Evolutionary conservation across 805 yeast species (phyloP).

Genomic region (Wickerhamiella brachini): DNA sequence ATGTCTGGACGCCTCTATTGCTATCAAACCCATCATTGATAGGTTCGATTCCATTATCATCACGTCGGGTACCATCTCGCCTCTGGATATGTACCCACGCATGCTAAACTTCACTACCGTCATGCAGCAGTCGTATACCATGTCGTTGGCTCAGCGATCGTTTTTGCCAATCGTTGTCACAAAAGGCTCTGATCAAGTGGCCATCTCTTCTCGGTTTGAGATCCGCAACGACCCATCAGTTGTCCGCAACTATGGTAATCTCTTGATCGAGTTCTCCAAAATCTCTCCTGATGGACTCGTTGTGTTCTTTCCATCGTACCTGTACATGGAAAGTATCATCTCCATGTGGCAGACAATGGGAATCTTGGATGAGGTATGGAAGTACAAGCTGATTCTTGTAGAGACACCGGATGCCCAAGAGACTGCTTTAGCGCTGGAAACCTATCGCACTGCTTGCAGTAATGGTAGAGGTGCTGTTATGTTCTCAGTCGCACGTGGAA

Average conservation of each 20-base stretch:
- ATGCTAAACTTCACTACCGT: slow-evolving; percentile 92
- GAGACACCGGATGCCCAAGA: slow-evolving; percentile 99
- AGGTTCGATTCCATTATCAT: slow-evolving; percentile 83
- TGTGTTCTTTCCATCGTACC: slow-evolving; percentile 91
- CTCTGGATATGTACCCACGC: slow-evolving; percentile 95
- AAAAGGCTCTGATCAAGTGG: slow-evolving; percentile 95
- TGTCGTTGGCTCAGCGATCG: slow-evolving; percentile 86
- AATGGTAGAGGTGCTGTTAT: slow-evolving; percentile 97
- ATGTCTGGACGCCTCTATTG: slow-evolving; percentile 94
- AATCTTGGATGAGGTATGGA: slow-evolving; percentile 95
- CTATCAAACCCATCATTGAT: slow-evolving; percentile 93
- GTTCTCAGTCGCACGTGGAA: slow-evolving; percentile 96
- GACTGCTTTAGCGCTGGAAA: slow-evolving; percentile 87
- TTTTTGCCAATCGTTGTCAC: slow-evolving; percentile 93
- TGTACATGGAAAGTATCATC: slow-evolving; percentile 95
- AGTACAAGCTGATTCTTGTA: slow-evolving; percentile 82
- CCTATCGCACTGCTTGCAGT: slow-evolving; percentile 89
- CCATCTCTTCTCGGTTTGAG: slow-evolving; percentile 90
- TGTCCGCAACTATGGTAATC: slow-evolving; percentile 89
- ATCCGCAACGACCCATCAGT: slow-evolving; percentile 96
- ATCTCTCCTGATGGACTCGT: slow-evolving; percentile 97
- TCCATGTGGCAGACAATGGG: slow-evolving; percentile 99
- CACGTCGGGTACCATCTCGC: slow-evolving; percentile 96
- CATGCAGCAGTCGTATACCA: slow-evolving; percentile 84
- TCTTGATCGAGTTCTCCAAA: slow-evolving; percentile 82